Conservation (phyloP, 139 green algal genomes). For the Tetraselmis striata region DNA sequence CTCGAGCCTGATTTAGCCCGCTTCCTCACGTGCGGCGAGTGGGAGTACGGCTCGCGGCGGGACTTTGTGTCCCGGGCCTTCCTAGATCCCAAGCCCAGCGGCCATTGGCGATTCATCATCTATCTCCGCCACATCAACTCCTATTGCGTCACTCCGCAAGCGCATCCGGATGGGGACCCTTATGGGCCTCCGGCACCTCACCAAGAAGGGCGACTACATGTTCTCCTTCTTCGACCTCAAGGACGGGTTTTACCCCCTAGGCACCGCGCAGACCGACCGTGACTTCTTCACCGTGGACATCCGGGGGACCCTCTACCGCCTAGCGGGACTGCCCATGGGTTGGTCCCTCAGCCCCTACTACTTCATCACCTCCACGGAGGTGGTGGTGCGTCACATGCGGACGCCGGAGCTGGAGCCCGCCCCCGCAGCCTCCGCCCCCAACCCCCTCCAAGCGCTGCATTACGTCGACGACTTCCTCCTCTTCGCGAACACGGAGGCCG, state of each 20-base stretch:
- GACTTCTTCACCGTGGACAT: neutral
- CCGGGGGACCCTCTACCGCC: neutral
- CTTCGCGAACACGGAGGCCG: neutral
- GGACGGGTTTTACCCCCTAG: neutral
- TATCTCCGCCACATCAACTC: neutral
- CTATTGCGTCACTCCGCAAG: neutral
- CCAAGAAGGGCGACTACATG: neutral
- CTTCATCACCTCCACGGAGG: neutral
- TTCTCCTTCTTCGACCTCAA: neutral
- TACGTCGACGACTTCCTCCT: neutral
- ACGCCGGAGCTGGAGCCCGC: neutral
- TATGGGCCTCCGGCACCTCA: neutral
- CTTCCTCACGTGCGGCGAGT: too few species aligned
- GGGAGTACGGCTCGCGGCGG: too few species aligned
- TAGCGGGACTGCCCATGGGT: neutral
- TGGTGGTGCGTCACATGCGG: neutral
- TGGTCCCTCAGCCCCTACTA: neutral
- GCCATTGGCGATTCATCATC: neutral
- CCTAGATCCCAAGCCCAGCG: neutral
- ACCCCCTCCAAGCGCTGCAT: neutral
- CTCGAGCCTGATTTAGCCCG: too few species aligned
- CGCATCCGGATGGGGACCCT: neutral
- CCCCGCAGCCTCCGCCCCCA: neutral
- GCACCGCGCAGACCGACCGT: neutral
- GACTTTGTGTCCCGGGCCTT: too few species aligned